Conservation (phyloP, 768 basidiomycete genomes). For the Inosperma sp. region DNA sequence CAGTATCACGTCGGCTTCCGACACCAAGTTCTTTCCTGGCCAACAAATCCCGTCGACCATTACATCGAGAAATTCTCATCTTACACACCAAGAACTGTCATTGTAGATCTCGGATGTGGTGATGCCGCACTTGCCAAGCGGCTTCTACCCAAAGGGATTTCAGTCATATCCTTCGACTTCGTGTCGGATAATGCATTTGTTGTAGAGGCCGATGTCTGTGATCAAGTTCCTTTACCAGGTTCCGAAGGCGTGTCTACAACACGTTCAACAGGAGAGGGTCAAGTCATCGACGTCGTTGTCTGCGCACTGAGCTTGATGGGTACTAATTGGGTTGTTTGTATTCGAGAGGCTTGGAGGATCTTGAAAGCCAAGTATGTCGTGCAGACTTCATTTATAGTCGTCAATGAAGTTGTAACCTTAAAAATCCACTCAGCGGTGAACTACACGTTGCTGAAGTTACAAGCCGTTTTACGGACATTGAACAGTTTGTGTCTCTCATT, state of each 20-base stretch:
- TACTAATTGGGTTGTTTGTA: constrained; percentile 89
- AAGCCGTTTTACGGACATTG: constrained; percentile 68
- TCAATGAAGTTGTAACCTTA: neutral
- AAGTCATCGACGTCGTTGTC: constrained; percentile 85
- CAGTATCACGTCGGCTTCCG: constrained; percentile 95
- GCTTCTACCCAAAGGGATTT: constrained; percentile 63
- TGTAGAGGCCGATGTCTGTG: constrained; percentile 85
- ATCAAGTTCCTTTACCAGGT: constrained; percentile 79
- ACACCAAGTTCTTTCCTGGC: constrained; percentile 89
- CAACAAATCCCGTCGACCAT: constrained; percentile 85
- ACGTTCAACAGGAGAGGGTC: constrained; percentile 51
- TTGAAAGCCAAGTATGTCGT: constrained; percentile 72
- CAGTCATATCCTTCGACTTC: constrained; percentile 76
- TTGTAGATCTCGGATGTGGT: constrained; percentile 94
- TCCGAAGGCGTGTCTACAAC: constrained; percentile 44
- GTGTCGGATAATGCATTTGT: constrained; percentile 73
- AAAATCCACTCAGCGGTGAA: constrained; percentile 53
- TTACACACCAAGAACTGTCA: constrained; percentile 62
- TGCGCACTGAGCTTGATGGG: constrained; percentile 97
- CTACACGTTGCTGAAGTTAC: constrained; percentile 88
- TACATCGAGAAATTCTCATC: constrained; percentile 63
- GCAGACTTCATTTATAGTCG: constrained; percentile 34
- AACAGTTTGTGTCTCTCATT: constrained; percentile 63
- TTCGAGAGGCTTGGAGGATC: constrained; percentile 87
- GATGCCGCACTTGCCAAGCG: constrained; percentile 83